phyloP scores from a whole-genome alignment of 1,284 basidiomycete species.

The Afroboletus lepidellus region DNA sequence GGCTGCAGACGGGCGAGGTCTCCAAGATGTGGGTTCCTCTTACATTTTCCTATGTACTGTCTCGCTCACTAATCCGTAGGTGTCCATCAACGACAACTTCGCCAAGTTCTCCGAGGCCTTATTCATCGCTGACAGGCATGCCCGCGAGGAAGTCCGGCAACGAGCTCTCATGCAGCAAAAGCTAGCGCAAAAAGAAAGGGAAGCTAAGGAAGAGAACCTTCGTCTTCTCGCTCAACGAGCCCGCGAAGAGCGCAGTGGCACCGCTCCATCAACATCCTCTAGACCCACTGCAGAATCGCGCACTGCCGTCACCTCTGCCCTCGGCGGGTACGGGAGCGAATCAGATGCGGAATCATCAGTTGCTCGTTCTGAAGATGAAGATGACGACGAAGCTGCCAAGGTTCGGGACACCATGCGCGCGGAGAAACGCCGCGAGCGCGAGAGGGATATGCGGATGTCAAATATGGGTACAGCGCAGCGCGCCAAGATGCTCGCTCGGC shows the following conservation, averaged over 20 bases:
- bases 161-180: constrained; percentile 98
- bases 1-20: constrained; percentile 93
- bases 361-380: constrained; percentile 48
- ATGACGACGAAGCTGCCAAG: constrained; percentile 82
- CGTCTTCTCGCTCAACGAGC: constrained; percentile 93
- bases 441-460: constrained; percentile 97
- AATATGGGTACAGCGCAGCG: constrained; percentile 98
- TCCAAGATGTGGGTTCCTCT: constrained; percentile 84
- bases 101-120: constrained; percentile 98
- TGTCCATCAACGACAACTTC: constrained; percentile 99
- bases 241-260: constrained; percentile 88
- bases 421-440: constrained; percentile 91
- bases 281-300: constrained; percentile 59
- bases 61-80: constrained; percentile 43
- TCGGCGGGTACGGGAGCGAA: constrained; percentile 86
- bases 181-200: constrained; percentile 95
- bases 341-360: constrained; percentile 53
- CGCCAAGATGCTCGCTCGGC: constrained; percentile 90
- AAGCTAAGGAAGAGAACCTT: constrained; percentile 93
- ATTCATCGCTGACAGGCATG: constrained; percentile 96
- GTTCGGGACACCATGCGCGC: constrained; percentile 88
- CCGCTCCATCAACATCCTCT: constrained; percentile 48
- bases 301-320: constrained; percentile 69
- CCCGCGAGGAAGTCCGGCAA: constrained; percentile 96
- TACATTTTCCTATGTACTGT: not conserved